Base-by-base conservation (phyloP, 768 basidiomycete genomes). In the Tulasnella sp. region DNA sequence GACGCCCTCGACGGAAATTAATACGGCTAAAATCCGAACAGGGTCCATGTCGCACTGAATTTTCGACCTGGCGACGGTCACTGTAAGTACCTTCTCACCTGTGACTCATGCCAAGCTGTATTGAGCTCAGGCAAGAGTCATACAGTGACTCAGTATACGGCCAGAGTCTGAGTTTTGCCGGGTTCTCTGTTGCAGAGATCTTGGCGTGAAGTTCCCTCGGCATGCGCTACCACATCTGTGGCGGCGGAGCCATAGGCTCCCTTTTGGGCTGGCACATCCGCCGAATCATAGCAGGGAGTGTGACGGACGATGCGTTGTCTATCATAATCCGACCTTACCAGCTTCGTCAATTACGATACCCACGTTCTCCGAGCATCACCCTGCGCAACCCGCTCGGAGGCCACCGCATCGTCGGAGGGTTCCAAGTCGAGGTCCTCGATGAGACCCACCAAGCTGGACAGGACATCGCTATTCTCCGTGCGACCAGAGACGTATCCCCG, bases 221-320 rank as follows among this genome's bases (percentile, higher is more conserved):
- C n/a, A 86, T 88, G 84, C 82, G 76, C 61, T 76, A 84, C 66
- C 83, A 86, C 71, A 65, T 86, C 61, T 75, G 87, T 61, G 90
- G 91, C 63, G 69, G 90, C 39, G 90, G 90, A 48, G 76, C 89
- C 41, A 78, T 94, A 61, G 93, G 93, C 54, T 79, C 80, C 27
- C 79, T 97, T 58, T 61, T 97, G 62, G 77, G 91, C 14, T 80
- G 84, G 67, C 78, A 93, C 67, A 77, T 97, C 37, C 82, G 86
- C 37, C 74, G 73, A 49, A 68, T 73, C 52, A 72, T 87, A 49
- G 74, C 79, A 17, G n/a, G n/a, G n/a, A n/a, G n/a, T n/a, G n/a
- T n/a, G n/a, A 59, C 67, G 27, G 63, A 69, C 14, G 74, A 81
- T 62, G 66, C 76, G 40, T 73, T 94, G 64, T 77, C 79, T 23